phyloP scores from a whole-genome alignment of 2,329 filamentous ascomycete genomes.

The Huntiella omanensis region DNA sequence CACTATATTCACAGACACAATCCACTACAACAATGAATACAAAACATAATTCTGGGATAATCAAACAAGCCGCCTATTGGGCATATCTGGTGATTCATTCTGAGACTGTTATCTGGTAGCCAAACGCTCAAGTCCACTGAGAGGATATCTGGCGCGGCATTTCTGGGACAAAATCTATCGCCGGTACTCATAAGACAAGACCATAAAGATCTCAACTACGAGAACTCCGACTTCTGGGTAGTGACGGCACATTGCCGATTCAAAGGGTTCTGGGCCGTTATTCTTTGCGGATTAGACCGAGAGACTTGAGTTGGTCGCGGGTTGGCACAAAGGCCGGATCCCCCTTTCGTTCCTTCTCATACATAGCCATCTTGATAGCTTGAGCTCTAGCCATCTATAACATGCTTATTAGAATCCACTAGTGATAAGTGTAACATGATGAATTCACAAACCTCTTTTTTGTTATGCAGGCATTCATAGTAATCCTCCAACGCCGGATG shows the following conservation, averaged over 20 bases:
- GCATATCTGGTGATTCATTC: too few relatives aligned
- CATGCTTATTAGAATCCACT: background rate
- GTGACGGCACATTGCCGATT: background rate
- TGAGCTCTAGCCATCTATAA: constrained; percentile 55
- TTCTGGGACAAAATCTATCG: background rate
- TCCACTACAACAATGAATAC: too few relatives aligned
- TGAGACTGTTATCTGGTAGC: too few relatives aligned
- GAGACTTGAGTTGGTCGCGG: constrained; percentile 71
- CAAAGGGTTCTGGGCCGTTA: constrained; percentile 26
- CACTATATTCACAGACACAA: too few relatives aligned
- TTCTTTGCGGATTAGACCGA: constrained; percentile 69
- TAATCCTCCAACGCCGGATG: constrained; percentile 77
- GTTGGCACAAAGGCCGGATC: constrained; percentile 57
- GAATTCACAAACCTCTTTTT: constrained; percentile 65
- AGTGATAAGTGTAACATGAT: background rate
- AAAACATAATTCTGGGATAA: too few relatives aligned
- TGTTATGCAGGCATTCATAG: constrained; percentile 96
- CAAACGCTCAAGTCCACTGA: background rate
- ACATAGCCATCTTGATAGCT: constrained; percentile 64
- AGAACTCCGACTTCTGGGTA: background rate
- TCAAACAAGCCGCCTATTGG: too few relatives aligned
- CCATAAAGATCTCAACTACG: too few relatives aligned
- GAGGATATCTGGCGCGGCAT: background rate
- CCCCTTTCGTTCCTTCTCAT: constrained; percentile 42
- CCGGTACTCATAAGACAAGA: too few relatives aligned